Evolutionary conservation across 2,329 filamentous ascomycete genomes (phyloP), one percentile per base, ranked within the genome.

Genomic region (Geosmithia putterillii): DNA sequence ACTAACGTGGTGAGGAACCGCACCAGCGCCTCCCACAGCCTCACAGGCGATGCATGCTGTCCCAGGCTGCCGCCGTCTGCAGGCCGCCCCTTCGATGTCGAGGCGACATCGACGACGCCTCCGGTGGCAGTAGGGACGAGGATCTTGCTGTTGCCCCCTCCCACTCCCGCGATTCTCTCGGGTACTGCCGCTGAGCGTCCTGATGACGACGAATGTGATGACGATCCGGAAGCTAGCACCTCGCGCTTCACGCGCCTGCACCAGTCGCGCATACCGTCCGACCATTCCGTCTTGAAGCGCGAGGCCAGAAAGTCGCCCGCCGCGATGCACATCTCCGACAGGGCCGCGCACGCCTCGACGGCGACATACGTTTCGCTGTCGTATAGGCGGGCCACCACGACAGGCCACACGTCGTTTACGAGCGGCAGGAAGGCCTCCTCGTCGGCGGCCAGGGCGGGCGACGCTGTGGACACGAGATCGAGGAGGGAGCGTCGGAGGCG

Each of bases 401-500:
- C 82, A 0, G 89, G 88, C 90, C 90, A 98, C 7, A 96, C 69
- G 3, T 83, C 81, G 60, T 96, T 92, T 51, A 96, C 79, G 0
- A 96, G 71, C 0, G 92, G 92, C 2, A 98, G 65, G 57, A 95
- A 95, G 0, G 79, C 77, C 47, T 89, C 80, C 56, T 95, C 84
- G 50, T 95, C 80, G 3, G 69, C 70, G 0, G 83, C 76, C 3
- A 98, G 74, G 1, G 84, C 73, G 1, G 81, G 76, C 4, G 83
- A 74, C 3, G 87, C 81, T 1, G 80, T 86, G 21, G 73, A 67
- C 12, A 96, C 74, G 6, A 96, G 76, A 15, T 78, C 74, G 9
- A 98, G 75, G 3, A 98, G 72, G 1, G 83, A 86, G 23, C 79
- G 79, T 36, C 90, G 81, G 8, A 98, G 73, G 10, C 78, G 75